These are phyloP conservation scores for Bacterosira constricta DNA, from an alignment of 108 stramenopile species.

Conservation along the genomic window DNA sequence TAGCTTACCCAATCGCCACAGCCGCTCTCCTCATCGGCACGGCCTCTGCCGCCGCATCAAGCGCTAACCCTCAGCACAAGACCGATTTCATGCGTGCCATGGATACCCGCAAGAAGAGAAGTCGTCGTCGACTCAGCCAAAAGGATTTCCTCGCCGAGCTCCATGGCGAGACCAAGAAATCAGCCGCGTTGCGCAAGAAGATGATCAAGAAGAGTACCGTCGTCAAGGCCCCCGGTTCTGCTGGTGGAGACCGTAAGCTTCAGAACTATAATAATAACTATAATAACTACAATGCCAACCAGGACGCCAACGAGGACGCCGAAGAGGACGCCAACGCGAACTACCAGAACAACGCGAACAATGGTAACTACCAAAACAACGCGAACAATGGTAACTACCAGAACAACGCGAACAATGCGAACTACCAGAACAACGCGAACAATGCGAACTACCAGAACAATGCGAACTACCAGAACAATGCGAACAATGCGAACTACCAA, in stretches of 20 bases:
- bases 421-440: no score
- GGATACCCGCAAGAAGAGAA: neutral
- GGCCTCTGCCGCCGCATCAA: conserved; percentile 10
- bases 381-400: no score
- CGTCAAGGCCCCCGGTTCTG: conserved; percentile 23
- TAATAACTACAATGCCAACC: no score
- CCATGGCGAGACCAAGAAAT: conserved; percentile 16
- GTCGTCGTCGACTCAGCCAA: neutral
- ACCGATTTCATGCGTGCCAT: conserved; percentile 14
- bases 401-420: no score
- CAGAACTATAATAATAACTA: no score
- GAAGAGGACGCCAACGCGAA: no score
- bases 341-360: no score
- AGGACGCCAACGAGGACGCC: no score
- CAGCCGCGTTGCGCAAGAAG: conserved; percentile 6
- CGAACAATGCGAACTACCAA: no score
- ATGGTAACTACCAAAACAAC: no score
- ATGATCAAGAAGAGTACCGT: conserved; percentile 27
- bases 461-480: no score
- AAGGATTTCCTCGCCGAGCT: conserved; percentile 3
- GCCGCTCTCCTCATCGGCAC: conserved; percentile 13
- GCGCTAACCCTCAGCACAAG: conserved; percentile 22
- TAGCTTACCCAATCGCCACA: neutral
- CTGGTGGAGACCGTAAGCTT: conserved; percentile 14
- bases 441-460: no score